Percentiles rank a stretch among this genome's conserved stretches.
These are phyloP conservation scores for Phytopythium ostracodes DNA, from an alignment of 352 stramenopile species.

Conservation along the genomic window DNA sequence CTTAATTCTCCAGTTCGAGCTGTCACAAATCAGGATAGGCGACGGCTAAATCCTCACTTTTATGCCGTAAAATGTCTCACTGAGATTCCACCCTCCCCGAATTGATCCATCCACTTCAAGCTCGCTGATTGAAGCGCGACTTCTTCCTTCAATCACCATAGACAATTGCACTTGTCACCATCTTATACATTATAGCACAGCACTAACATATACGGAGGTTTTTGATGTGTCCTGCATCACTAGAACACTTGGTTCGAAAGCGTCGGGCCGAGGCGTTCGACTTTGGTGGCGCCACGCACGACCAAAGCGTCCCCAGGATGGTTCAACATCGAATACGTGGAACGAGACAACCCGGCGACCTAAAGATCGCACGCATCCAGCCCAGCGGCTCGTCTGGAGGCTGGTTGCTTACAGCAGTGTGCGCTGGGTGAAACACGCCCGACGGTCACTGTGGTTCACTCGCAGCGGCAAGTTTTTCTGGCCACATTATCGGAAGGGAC, in stretches of 20 bases:
- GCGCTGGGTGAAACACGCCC: too few relatives aligned
- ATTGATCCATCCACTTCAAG: not conserved
- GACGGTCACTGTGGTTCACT: too few relatives aligned
- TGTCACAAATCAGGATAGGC: conserved; percentile 3
- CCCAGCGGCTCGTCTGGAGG: not conserved
- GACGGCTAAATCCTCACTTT: not conserved
- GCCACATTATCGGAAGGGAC: not conserved
- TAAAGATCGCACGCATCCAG: not conserved
- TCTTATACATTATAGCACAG: not conserved
- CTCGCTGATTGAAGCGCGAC: not conserved
- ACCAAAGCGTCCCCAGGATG: not conserved
- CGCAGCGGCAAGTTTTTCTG: not conserved
- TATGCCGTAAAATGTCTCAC: conserved; percentile 4
- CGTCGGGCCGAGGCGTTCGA: not conserved
- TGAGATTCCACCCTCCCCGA: not conserved
- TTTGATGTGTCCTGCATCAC: too few relatives aligned
- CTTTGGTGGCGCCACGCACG: not conserved
- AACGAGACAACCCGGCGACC: not conserved
- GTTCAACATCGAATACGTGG: not conserved
- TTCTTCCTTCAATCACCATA: not conserved
- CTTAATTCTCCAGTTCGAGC: not conserved
- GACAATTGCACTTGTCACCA: not conserved
- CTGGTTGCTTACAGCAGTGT: too few relatives aligned
- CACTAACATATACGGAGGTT: too few relatives aligned
- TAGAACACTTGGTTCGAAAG: too few relatives aligned